These are phyloP conservation scores for Penicillium ucsense DNA, from an alignment of 495 filamentous ascomycete species.

Conservation along the genomic window DNA sequence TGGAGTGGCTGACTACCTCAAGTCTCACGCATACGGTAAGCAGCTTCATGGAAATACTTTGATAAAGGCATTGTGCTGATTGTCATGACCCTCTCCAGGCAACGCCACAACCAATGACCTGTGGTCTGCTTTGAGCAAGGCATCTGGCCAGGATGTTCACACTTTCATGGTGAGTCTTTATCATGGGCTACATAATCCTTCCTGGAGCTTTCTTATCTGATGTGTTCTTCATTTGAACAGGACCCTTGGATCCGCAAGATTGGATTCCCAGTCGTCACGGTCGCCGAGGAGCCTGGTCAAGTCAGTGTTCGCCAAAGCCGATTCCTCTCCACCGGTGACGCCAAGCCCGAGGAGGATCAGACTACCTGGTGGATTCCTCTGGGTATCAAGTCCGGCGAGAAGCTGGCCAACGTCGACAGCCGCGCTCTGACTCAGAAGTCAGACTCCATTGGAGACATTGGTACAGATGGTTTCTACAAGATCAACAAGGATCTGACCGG, in stretches of 20 bases:
- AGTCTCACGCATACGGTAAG: constrained; percentile 66
- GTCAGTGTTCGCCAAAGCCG: constrained; percentile 75
- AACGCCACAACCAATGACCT: constrained; percentile 92
- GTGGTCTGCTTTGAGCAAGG: constrained; percentile 82
- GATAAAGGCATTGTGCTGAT: not conserved
- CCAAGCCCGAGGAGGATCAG: constrained; percentile 79
- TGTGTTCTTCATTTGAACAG: constrained; percentile 24
- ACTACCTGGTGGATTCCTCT: constrained; percentile 97
- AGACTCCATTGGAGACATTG: constrained; percentile 61
- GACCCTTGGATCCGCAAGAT: constrained; percentile 88
- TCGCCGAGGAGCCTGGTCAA: constrained; percentile 72
- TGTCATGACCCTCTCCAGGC: constrained; percentile 21
- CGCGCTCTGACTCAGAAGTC: constrained; percentile 65
- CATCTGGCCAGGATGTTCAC: constrained; percentile 80
- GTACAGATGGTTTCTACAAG: constrained; percentile 74
- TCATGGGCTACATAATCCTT: not conserved
- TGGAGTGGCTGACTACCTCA: constrained; percentile 82
- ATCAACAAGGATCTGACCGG: constrained; percentile 80
- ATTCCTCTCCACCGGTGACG: constrained; percentile 85
- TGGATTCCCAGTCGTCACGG: constrained; percentile 81
- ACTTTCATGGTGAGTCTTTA: constrained; percentile 58
- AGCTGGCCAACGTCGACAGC: constrained; percentile 24
- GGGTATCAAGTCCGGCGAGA: constrained; percentile 51
- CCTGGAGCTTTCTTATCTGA: not conserved
- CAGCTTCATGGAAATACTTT: not conserved